Evolutionary conservation across 805 yeast species (phyloP).

Genomic region (Peterozyma xylosa): DNA sequence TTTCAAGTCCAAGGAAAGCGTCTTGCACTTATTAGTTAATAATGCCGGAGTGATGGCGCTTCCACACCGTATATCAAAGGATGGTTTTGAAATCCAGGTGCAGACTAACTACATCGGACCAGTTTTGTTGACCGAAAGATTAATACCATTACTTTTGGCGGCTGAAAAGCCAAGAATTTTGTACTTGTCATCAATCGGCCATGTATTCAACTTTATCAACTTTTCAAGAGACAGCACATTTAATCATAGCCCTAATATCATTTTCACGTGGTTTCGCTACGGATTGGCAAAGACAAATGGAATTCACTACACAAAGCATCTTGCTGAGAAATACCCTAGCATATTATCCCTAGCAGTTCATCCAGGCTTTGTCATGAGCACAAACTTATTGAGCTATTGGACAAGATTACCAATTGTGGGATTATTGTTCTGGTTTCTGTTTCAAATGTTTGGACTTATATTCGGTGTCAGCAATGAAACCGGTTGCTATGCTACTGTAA

Average conservation of each 20-base stretch:
- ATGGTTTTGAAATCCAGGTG: slow-evolving; percentile 70
- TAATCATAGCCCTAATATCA: slow-evolving; percentile 52
- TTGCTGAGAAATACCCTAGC: slow-evolving; percentile 61
- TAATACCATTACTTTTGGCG: slow-evolving; percentile 45
- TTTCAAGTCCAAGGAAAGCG: slow-evolving; percentile 37
- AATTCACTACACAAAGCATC: slow-evolving; percentile 61
- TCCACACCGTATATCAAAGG: slow-evolving; percentile 58
- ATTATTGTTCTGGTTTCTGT: slow-evolving; percentile 58
- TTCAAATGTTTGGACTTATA: slow-evolving; percentile 60
- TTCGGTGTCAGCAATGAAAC: slow-evolving; percentile 69
- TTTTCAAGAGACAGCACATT: slow-evolving; percentile 41
- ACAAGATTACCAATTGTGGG: slow-evolving; percentile 77
- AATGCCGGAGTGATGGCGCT: slow-evolving; percentile 80
- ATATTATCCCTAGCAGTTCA: slow-evolving; percentile 61
- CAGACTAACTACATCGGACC: slow-evolving; percentile 77
- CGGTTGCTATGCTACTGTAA: slow-evolving; percentile 60
- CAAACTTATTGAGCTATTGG: slow-evolving; percentile 70
- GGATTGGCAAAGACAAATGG: slow-evolving; percentile 73
- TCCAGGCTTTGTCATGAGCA: slow-evolving; percentile 83
- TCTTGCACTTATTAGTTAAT: slow-evolving; percentile 56
- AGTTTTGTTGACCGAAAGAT: slow-evolving; percentile 55
- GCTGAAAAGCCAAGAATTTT: slow-evolving; percentile 43
- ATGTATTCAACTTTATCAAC: slow-evolving; percentile 40
- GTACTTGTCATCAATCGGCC: slow-evolving; percentile 61
- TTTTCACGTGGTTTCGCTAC: slow-evolving; percentile 74